Conservation (phyloP, 2,329 filamentous ascomycete species). For the Seiridium unicorne region DNA sequence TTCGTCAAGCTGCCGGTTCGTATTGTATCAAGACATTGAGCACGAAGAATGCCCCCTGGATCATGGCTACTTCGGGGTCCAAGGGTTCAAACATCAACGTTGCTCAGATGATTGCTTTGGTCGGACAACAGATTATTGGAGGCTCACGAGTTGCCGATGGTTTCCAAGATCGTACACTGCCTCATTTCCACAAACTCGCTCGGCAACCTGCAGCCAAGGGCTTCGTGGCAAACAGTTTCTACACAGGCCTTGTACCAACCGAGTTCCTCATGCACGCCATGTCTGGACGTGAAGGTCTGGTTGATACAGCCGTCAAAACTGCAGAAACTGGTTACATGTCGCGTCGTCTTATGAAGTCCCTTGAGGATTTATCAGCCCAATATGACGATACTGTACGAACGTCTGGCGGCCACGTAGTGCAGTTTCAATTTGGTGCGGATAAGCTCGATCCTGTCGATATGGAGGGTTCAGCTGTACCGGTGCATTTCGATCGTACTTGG, state of each 20-base stretch:
- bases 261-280: constrained; percentile 99
- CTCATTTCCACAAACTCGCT: constrained; percentile 92
- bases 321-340: constrained; percentile 99
- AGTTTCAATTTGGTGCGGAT: constrained; percentile 97
- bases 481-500: constrained; percentile 89
- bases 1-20: constrained; percentile 86
- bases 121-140: constrained; percentile 97
- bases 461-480: constrained; percentile 90
- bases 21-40: constrained; percentile 89
- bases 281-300: constrained; percentile 94
- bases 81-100: constrained; percentile 98
- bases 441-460: constrained; percentile 95
- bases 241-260: constrained; percentile 81
- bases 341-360: constrained; percentile 92
- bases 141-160: constrained; percentile 90
- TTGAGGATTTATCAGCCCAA: constrained; percentile 89
- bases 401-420: constrained; percentile 82
- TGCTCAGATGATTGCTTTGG: constrained; percentile 96
- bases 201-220: constrained; percentile 93
- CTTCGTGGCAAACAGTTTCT: constrained; percentile 97
- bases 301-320: constrained; percentile 98
- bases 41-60: constrained; percentile 85
- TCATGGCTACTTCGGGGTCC: constrained; percentile 97
- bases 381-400: constrained; percentile 96
- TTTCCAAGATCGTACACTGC: constrained; percentile 91